Evolutionary conservation across 495 filamentous ascomycete genomes (phyloP).

Genomic region (Friedmanniomyces simplex): DNA sequence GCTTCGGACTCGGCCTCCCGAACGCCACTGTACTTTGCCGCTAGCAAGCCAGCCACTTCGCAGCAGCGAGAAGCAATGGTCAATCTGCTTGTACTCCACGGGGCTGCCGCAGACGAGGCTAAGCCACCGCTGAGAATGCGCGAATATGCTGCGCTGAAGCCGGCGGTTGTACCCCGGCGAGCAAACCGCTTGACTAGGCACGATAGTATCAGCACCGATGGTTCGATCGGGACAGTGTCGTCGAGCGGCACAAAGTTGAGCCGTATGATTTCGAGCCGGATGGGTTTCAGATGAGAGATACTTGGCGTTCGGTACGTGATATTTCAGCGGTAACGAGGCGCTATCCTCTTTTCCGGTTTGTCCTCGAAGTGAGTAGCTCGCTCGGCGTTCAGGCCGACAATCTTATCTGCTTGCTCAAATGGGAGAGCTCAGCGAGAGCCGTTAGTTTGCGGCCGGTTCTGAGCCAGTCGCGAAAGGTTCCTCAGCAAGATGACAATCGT

Average conservation of each 20-base stretch:
- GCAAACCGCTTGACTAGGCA: not conserved
- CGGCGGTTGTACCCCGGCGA: not conserved
- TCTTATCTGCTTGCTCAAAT: too few relatives aligned
- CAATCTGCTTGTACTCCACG: conserved; percentile 6
- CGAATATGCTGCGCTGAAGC: conserved; percentile 10
- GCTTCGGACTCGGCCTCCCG: not conserved
- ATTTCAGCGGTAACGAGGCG: not conserved
- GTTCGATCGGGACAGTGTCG: conserved; percentile 1
- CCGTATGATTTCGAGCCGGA: not conserved
- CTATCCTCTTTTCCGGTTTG: not conserved
- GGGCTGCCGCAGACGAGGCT: not conserved
- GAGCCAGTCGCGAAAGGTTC: conserved; percentile 52
- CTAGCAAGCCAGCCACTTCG: conserved; percentile 2
- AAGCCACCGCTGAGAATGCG: conserved; percentile 1
- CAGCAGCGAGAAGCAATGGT: conserved; percentile 7
- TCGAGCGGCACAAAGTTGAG: not conserved
- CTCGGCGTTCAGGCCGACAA: too few relatives aligned
- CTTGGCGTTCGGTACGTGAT: too few relatives aligned
- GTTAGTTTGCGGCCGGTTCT: conserved; percentile 9
- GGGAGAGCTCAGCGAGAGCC: not conserved
- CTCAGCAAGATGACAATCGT: conserved; percentile 85
- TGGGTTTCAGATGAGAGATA: not conserved
- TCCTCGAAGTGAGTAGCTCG: not conserved
- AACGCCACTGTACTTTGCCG: conserved; percentile 5
- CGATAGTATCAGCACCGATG: conserved; percentile 5